A percentile compares a stretch with the other conserved stretches of the same genome.
phyloP scores from a whole-genome alignment of 129 eudicot species.

The Heracleum sosnowskyi region DNA sequence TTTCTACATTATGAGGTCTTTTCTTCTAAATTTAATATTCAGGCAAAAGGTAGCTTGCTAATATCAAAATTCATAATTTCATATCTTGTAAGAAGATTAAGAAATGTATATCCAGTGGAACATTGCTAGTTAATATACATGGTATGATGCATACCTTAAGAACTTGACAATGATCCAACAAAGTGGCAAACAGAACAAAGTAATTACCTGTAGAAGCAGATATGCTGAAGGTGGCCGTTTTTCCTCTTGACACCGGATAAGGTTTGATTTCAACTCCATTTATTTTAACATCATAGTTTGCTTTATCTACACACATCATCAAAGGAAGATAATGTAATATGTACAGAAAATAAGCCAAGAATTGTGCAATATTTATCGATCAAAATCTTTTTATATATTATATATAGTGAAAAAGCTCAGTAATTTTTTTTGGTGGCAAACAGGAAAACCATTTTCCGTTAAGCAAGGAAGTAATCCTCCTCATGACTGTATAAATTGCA shows the following conservation, averaged over 20 bases:
- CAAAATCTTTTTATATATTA: neutral
- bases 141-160: neutral
- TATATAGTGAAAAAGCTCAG: neutral
- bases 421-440: neutral
- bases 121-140: neutral
- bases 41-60: neutral
- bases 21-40: neutral
- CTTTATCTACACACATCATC: conserved; percentile 35
- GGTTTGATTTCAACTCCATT: conserved; percentile 45
- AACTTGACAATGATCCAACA: neutral
- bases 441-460: neutral
- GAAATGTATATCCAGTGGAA: neutral
- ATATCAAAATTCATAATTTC: neutral
- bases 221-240: conserved; percentile 45
- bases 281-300: conserved; percentile 36
- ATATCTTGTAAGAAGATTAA: neutral
- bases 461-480: neutral
- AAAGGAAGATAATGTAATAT: neutral
- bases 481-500: neutral
- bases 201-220: conserved; percentile 52
- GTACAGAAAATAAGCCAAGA: neutral
- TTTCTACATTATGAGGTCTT: neutral
- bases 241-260: conserved; percentile 43
- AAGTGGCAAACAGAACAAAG: neutral
- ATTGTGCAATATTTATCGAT: neutral